Conservation (phyloP, 441 rosid species). For the Populus hybrid region DNA sequence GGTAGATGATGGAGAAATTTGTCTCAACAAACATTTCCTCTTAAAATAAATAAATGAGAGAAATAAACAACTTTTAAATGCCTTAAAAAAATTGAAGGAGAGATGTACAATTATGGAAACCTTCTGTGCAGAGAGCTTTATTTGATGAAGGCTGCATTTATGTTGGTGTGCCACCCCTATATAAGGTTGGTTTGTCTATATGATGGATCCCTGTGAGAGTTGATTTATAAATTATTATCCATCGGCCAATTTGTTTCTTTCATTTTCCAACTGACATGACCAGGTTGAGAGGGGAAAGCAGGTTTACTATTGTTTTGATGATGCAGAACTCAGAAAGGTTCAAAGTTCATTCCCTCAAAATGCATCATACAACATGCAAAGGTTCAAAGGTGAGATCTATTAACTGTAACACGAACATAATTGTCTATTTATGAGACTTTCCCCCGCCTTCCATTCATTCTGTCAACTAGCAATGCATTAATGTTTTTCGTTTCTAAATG, state of each 20-base stretch:
- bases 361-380: constrained; percentile 80
- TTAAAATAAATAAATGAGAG: background rate
- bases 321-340: constrained; percentile 54
- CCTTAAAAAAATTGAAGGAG: constrained; percentile 1
- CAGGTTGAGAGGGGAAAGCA: constrained; percentile 92
- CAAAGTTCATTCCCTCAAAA: constrained; percentile 57
- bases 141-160: constrained; percentile 91
- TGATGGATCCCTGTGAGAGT: constrained; percentile 8
- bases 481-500: background rate
- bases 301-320: constrained; percentile 67
- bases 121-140: constrained; percentile 65
- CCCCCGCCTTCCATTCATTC: background rate
- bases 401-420: background rate
- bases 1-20: constrained; percentile 42
- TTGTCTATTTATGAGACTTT: background rate
- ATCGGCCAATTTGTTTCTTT: constrained; percentile 7
- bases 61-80: background rate
- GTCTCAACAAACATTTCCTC: background rate
- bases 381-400: constrained; percentile 72
- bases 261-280: constrained; percentile 19
- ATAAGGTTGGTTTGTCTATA: constrained; percentile 53
- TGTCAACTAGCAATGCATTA: background rate
- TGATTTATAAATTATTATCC: constrained; percentile 11
- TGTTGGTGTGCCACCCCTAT: constrained; percentile 96
- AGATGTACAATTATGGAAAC: constrained; percentile 21